Conservation (phyloP, 1,284 basidiomycete genomes). For the Cutaneotrichosporon sp. region DNA sequence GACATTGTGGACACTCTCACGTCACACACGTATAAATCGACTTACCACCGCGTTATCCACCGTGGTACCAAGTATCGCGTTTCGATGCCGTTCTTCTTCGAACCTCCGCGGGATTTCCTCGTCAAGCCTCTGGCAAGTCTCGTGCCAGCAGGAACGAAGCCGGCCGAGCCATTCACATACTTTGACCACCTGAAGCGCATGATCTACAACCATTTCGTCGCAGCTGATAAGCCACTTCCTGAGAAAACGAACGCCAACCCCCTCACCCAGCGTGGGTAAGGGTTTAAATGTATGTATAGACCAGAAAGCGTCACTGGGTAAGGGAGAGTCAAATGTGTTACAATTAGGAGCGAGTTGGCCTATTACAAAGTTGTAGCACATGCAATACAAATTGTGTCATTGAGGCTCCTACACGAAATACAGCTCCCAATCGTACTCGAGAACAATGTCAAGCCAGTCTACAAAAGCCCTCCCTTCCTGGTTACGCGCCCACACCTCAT, state of each 20-base stretch:
- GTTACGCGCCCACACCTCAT: neutral
- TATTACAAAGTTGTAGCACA: neutral
- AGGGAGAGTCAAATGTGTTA: too few species aligned
- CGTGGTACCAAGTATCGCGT: slow-evolving; percentile 26
- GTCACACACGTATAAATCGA: slow-evolving; percentile 31
- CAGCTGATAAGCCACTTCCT: neutral
- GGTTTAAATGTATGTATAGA: too few species aligned
- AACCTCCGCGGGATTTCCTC: slow-evolving; percentile 20
- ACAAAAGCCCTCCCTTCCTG: neutral
- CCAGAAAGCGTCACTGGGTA: too few species aligned
- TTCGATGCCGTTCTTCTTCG: slow-evolving; percentile 37
- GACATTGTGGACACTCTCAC: slow-evolving; percentile 50
- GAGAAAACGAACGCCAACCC: neutral
- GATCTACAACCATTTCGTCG: slow-evolving; percentile 1
- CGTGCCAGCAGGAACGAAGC: neutral
- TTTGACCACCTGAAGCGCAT: slow-evolving; percentile 3
- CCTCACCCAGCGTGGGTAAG: neutral
- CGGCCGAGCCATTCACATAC: neutral
- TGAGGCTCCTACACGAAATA: neutral
- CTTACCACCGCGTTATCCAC: slow-evolving; percentile 36
- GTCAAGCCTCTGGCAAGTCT: neutral
- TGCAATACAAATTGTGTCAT: neutral
- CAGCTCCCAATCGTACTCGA: slow-evolving; percentile 1
- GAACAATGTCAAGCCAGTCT: neutral
- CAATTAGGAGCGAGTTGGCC: too few species aligned